Base-by-base conservation (phyloP, 352 stramenopile species). In the Pythium brassicae region DNA sequence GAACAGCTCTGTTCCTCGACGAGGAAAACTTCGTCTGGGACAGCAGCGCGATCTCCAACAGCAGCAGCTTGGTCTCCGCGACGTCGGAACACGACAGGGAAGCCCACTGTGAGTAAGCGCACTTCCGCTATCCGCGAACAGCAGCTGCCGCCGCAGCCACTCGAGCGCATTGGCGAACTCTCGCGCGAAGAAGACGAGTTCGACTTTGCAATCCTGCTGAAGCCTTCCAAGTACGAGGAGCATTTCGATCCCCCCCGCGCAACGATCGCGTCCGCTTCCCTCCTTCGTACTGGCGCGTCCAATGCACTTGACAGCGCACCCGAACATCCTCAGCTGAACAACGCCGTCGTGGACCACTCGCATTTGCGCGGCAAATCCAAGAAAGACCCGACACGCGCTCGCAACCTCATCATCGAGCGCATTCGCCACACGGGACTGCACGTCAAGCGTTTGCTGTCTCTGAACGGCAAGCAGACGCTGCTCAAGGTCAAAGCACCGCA, bases 181-280 rank as follows among this genome's bases (percentile, higher is more conserved):
- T 87, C 80, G 1, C 64, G 76, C 32, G 75, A 87, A 29, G 79
- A 91, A 57, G 77, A 82, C 52, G 81, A 89, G 37, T 94, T 83
- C 61, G 82, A 94, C 51, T 89, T 94, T 69, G 82, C 82, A n/a
- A 91, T 94, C 61, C 20, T 94, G 47, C 61, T 94, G 43, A 92
- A 88, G 45, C 65, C 81, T 40, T 84, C 73, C 25, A 89, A 90
- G 58, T 66, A 71, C 55, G 76, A 91, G 50, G 76, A 90, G 57
- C 61, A 71, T 29, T n/a, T 82, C 11, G 74, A 86, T 27, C 37
- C 82, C 2, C 61, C 49, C 17, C 49, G 8, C 12, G 27, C 26
- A 1, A 26, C 47, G 1, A 25, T 26, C n/a, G 32, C 46, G 40
- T 32, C 46, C n/a, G 23, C 46, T 39, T 20, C 27, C 9, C 17